phyloP scores from a whole-genome alignment of 2,329 filamentous ascomycete genomes.

The Didymella pinodella region DNA sequence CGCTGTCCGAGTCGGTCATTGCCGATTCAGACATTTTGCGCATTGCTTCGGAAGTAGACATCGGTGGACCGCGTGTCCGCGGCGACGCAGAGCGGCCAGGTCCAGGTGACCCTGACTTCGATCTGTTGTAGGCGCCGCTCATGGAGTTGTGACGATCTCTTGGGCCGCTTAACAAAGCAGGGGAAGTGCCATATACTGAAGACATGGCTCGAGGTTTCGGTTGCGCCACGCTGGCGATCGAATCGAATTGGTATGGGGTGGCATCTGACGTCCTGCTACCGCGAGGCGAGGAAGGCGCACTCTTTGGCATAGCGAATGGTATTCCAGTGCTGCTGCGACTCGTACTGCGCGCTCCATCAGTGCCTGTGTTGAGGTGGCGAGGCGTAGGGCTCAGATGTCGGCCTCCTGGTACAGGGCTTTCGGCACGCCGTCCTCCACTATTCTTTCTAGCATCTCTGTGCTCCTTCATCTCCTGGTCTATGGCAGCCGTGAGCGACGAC shows the following conservation, averaged over 20 bases:
- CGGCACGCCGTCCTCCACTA: conserved; percentile 32
- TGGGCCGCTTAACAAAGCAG: conserved; percentile 34
- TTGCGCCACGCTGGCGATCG: conserved; percentile 55
- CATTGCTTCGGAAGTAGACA: conserved; percentile 20
- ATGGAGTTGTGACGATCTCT: conserved; percentile 52
- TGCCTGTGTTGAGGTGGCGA: conserved; percentile 62
- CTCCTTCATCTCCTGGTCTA: conserved; percentile 79
- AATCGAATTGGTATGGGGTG: conserved; percentile 54
- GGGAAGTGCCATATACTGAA: conserved; percentile 45
- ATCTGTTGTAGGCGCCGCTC: conserved; percentile 48
- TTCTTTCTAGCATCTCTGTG: conserved; percentile 61
- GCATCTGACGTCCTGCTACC: conserved; percentile 47
- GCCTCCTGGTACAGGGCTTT: conserved; percentile 44
- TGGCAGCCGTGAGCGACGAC: conserved; percentile 74
- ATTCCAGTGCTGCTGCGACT: conserved; percentile 44
- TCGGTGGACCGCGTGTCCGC: conserved; percentile 25
- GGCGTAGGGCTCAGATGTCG: conserved; percentile 66
- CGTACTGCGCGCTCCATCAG: conserved; percentile 42
- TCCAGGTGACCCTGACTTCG: conserved; percentile 52
- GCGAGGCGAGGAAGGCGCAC: conserved; percentile 42
- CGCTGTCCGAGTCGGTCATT: conserved; percentile 20
- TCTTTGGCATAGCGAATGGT: conserved; percentile 35
- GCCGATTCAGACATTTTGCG: conserved; percentile 23
- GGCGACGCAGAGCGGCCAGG: conserved; percentile 49
- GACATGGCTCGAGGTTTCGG: conserved; percentile 57